Percentiles rank a stretch among this genome's conserved stretches.
Conservation (phyloP, 768 basidiomycete genomes). For the Lepiota subincarnata region DNA sequence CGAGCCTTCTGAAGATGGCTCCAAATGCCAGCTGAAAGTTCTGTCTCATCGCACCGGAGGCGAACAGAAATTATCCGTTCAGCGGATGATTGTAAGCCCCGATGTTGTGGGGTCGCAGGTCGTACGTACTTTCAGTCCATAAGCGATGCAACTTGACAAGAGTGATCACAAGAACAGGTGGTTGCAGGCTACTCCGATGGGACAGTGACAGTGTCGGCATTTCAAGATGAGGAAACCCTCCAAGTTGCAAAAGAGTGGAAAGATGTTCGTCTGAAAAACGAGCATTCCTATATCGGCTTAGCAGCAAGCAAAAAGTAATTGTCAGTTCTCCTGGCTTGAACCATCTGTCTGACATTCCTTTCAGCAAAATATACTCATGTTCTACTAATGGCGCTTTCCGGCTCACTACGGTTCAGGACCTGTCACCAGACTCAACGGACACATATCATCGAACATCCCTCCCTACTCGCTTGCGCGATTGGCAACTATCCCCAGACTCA, state of each 20-base stretch:
- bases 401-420: conserved; percentile 29
- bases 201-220: conserved; percentile 36
- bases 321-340: background rate
- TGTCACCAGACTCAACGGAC: conserved; percentile 4
- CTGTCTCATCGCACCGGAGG: conserved; percentile 18
- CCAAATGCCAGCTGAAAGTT: conserved; percentile 30
- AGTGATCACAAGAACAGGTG: conserved; percentile 49
- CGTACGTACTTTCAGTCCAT: conserved; percentile 29
- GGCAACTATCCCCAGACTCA: conserved; percentile 52
- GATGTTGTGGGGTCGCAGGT: conserved; percentile 25
- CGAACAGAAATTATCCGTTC: conserved; percentile 24
- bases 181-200: conserved; percentile 65
- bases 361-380: conserved; percentile 40
- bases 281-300: conserved; percentile 59
- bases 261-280: conserved; percentile 55
- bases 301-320: conserved; percentile 44
- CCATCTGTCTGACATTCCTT: background rate
- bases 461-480: conserved; percentile 66
- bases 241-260: conserved; percentile 50
- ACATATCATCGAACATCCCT: conserved; percentile 30
- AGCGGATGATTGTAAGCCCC: conserved; percentile 27
- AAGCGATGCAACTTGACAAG: conserved; percentile 7
- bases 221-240: conserved; percentile 40
- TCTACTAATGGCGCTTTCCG: conserved; percentile 74
- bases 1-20: conserved; percentile 22